phyloP scores from a whole-genome alignment of 2,329 filamentous ascomycete species.

The Ustulina deusta region DNA sequence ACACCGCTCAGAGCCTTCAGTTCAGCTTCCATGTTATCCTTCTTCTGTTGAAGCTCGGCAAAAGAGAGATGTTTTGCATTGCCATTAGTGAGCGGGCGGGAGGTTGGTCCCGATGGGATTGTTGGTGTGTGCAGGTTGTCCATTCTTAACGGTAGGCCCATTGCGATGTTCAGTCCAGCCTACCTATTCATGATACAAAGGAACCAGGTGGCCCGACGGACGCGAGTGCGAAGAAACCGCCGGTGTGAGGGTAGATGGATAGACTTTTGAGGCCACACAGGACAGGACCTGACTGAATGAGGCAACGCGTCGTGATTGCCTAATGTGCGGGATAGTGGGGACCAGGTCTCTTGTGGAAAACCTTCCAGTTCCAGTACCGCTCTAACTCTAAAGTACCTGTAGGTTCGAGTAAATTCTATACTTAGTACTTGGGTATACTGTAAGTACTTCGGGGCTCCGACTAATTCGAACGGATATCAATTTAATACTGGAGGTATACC shows the following conservation, averaged over 20 bases:
- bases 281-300: neutral
- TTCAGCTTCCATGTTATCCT: constrained; percentile 86
- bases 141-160: constrained; percentile 60
- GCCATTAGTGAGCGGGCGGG: constrained; percentile 70
- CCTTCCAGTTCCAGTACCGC: neutral
- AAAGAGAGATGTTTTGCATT: constrained; percentile 75
- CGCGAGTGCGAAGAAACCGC: neutral
- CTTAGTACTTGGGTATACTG: too few relatives aligned
- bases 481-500: too few relatives aligned
- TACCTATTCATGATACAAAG: constrained; percentile 16
- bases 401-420: too few relatives aligned
- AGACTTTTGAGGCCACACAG: neutral
- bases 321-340: constrained; percentile 27
- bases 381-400: neutral
- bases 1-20: constrained; percentile 86
- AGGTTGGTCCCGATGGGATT: constrained; percentile 79
- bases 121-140: constrained; percentile 69
- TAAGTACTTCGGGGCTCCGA: too few relatives aligned
- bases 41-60: constrained; percentile 83
- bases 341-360: too few relatives aligned
- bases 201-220: neutral
- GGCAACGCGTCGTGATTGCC: constrained; percentile 35
- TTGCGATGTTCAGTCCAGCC: constrained; percentile 34
- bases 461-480: too few relatives aligned
- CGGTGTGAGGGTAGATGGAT: neutral